These are phyloP conservation scores for Camellia granthamiana DNA, from an alignment of 148 eudicot genomes.

Conservation along the genomic window DNA sequence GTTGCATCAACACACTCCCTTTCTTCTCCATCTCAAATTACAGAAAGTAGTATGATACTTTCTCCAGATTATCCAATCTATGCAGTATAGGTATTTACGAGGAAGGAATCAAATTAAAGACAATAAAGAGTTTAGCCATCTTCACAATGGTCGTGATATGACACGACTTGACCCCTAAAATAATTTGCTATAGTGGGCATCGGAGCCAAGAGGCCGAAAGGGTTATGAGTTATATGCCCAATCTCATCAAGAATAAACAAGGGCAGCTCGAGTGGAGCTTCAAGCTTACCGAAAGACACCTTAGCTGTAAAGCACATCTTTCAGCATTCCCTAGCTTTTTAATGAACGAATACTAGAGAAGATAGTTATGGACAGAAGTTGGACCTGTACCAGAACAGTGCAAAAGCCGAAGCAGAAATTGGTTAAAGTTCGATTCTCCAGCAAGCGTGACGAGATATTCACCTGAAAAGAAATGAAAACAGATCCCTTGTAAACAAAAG, in stretches of 20 bases:
- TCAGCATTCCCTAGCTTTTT: slow-evolving; percentile 66
- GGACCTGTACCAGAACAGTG: background rate
- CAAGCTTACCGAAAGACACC: slow-evolving; percentile 25
- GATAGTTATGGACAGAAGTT: background rate
- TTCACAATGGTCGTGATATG: slow-evolving; percentile 56
- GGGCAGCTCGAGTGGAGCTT: slow-evolving; percentile 33
- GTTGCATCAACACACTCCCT: slow-evolving; percentile 26
- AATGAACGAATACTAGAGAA: slow-evolving; percentile 23
- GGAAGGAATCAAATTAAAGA: slow-evolving; percentile 7
- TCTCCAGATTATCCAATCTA: background rate
- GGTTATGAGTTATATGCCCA: slow-evolving; percentile 11
- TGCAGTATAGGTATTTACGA: background rate
- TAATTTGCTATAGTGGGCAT: slow-evolving; percentile 33
- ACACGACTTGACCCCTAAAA: slow-evolving; percentile 27
- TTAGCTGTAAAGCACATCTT: slow-evolving; percentile 59
- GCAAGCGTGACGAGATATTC: background rate
- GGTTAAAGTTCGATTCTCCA: background rate
- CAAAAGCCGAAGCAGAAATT: background rate
- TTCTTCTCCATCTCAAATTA: slow-evolving; percentile 16
- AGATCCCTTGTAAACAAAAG: background rate
- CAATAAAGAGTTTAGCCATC: slow-evolving; percentile 53
- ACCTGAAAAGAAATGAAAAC: slow-evolving; percentile 8
- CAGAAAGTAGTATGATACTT: background rate
- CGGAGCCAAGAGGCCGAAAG: slow-evolving; percentile 21
- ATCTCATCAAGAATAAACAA: slow-evolving; percentile 28